Evolutionary conservation across 352 stramenopile genomes (phyloP).

Genomic region (Aphanomyces euteiches): DNA sequence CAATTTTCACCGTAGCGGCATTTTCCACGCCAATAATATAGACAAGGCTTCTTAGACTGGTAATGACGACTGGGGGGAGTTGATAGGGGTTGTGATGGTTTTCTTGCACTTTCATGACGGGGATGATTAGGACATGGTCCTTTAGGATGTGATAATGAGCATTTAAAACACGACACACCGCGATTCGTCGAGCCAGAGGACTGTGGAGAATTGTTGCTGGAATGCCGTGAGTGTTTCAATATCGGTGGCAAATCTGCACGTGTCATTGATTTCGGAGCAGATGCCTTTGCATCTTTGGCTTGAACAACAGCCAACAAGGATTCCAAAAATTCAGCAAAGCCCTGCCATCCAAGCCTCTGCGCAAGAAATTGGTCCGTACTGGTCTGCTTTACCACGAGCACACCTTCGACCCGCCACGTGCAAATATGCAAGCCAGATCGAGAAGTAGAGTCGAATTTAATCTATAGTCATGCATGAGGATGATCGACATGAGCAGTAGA

Average conservation of each 20-base stretch:
- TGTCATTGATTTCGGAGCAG: not conserved
- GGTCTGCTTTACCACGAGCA: not conserved
- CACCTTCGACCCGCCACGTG: not conserved
- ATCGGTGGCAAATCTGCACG: not conserved
- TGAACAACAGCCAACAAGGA: not conserved
- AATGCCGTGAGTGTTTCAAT: not conserved
- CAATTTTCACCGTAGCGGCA: no score
- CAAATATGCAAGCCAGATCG: constrained; percentile 3
- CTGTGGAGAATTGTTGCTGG: no score
- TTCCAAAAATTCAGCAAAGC: constrained; percentile 16
- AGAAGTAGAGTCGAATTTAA: not conserved
- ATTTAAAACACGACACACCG: not conserved
- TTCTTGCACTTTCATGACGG: not conserved
- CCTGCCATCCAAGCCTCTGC: not conserved
- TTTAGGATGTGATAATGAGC: not conserved
- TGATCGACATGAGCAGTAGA: no score
- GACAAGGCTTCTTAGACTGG: no score
- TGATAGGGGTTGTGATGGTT: no score
- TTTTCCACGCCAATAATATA: no score
- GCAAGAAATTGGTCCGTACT: no score
- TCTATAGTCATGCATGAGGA: not conserved
- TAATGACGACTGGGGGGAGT: no score
- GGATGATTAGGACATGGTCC: not conserved
- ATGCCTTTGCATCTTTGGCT: not conserved
- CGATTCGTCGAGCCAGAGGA: no score